These are phyloP conservation scores for Neurospora africana DNA, from an alignment of 495 filamentous ascomycete species.

Conservation along the genomic window DNA sequence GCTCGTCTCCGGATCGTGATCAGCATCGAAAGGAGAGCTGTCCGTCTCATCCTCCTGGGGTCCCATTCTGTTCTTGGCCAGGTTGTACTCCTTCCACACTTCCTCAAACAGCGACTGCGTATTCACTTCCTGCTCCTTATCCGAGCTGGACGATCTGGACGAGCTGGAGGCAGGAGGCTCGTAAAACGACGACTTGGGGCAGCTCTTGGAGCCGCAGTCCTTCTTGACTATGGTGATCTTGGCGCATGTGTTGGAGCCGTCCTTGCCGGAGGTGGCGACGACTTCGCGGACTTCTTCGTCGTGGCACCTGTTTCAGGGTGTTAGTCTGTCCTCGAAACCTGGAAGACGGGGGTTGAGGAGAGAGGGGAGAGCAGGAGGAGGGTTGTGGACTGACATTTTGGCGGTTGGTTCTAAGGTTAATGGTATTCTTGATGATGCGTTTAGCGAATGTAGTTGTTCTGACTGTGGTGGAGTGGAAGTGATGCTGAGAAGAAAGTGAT, in stretches of 20 bases:
- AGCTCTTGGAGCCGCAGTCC: background rate
- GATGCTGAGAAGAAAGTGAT: background rate
- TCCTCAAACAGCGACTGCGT: background rate
- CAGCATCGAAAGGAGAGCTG: background rate
- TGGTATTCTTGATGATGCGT: background rate
- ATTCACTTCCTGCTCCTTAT: background rate
- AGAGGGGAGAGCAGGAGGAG: background rate
- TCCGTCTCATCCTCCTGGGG: background rate
- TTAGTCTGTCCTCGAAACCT: background rate
- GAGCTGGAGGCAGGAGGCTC: background rate
- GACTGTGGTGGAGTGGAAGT: background rate
- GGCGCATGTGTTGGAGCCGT: background rate
- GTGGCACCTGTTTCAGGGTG: background rate
- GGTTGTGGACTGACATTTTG: background rate
- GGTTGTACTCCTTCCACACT: background rate
- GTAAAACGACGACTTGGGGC: background rate
- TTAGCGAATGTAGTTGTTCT: background rate
- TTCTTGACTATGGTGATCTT: background rate
- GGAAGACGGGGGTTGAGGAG: background rate
- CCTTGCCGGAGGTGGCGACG: background rate
- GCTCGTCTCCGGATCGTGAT: background rate
- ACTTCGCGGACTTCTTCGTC: background rate
- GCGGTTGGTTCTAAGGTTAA: background rate
- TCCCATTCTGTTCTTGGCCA: no score
- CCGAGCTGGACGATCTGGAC: background rate